phyloP scores from a whole-genome alignment of 2,329 filamentous ascomycete species.

The Emergomyces africanus region DNA sequence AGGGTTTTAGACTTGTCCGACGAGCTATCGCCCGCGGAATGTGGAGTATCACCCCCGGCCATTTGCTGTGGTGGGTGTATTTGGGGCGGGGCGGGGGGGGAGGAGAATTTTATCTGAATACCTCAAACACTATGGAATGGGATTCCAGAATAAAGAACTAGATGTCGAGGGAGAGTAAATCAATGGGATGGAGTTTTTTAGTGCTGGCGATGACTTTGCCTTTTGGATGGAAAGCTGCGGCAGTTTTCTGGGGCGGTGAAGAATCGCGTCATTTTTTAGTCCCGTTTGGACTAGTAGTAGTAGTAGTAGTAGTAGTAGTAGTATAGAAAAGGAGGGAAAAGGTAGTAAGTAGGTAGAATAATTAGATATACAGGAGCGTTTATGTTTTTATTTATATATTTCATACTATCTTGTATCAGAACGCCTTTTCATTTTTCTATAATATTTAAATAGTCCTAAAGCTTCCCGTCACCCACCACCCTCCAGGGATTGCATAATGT shows the following conservation, averaged over 20 bases:
- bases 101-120: neutral
- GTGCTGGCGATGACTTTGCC: too few relatives aligned
- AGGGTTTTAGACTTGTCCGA: conserved; percentile 3
- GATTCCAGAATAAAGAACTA: neutral
- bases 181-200: too few relatives aligned
- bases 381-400: too few relatives aligned
- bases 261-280: neutral
- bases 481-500: neutral
- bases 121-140: neutral
- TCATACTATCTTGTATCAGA: too few relatives aligned
- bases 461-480: neutral
- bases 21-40: neutral
- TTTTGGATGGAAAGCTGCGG: too few relatives aligned
- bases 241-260: neutral
- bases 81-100: neutral
- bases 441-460: neutral
- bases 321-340: too few relatives aligned
- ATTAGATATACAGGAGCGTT: too few relatives aligned
- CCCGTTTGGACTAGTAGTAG: neutral
- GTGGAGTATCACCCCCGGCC: conserved; percentile 5
- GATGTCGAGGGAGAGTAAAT: neutral
- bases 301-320: too few relatives aligned
- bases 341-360: too few relatives aligned
- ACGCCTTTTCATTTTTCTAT: neutral
- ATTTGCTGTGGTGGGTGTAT: conserved; percentile 7